Evolutionary conservation across 805 yeast genomes (phyloP), one percentile per base, ranked within the genome.

Genomic region (Suhomyces tanzawaensis): DNA sequence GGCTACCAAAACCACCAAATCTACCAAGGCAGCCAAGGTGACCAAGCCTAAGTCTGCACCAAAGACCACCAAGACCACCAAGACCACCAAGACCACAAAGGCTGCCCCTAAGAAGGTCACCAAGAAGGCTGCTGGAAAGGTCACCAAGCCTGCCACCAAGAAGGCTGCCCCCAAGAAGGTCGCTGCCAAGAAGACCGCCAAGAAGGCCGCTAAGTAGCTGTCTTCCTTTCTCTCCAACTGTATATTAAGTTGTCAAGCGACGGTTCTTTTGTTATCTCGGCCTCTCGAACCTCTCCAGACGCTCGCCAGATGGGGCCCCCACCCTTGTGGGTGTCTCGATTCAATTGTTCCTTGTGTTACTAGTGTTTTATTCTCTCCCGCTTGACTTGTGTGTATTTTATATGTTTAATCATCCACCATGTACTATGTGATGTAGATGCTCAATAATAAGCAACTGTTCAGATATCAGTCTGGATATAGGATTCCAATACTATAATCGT

Each of bases 1-100:
- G 41, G 46, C 58, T 18, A 37, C 55, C 13, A 50, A 25, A 27
- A 17, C 22, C 29, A 9, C 27, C 36, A 24, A 35, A 23, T 12
- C 36, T 12, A 45, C 36, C 46, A 31, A 52, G 8, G 42, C 46
- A n/a, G 41, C 50, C 17, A 55, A 52, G 48, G 8, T 29, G 9
- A 25, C 39, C 16, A 26, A 31, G 14, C 26, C 39, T 14, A 48
- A 49, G 31, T 48, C 41, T 2, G 36, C 51, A 11, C 42, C 51
- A 22, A 48, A 46, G 29, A 42, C 22, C 23, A 14, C 34, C 26
- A 30, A 19, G 9, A 8, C 23, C 14, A 9, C 27, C 27, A 24
- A 24, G 27, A 55, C 57, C 49, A 49, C 57, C 31, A 53, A 59
- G 15, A 48, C 66, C 19, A 59, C 58, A 40, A 51, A 51, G 41